Percentiles rank a stretch among this genome's conserved stretches.
phyloP scores from a whole-genome alignment of 371 early-diverging fungal genomes.

The Quaeritorhiza haematococci region DNA sequence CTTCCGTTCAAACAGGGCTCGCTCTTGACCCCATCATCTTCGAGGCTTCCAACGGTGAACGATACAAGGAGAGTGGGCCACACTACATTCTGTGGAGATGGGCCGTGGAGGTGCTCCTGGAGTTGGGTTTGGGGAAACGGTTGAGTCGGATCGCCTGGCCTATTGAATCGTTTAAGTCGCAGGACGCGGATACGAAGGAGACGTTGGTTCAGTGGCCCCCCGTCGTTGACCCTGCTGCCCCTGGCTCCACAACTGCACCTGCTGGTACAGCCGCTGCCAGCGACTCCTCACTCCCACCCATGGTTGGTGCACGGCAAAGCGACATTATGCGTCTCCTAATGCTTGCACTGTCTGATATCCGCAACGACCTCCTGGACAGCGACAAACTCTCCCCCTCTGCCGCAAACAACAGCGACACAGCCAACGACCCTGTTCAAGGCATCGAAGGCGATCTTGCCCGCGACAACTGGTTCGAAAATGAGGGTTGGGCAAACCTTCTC shows the following conservation, averaged over 20 bases:
- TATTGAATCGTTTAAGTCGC: conserved; percentile 18
- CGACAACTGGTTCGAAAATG: conserved; percentile 34
- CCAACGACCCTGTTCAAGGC: conserved; percentile 11
- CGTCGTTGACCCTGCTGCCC: background rate
- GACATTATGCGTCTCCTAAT: conserved; percentile 41
- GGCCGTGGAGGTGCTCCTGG: conserved; percentile 35
- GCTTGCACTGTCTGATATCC: conserved; percentile 27
- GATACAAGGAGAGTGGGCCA: conserved; percentile 9
- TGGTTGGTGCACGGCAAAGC: conserved; percentile 33
- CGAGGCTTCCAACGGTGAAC: conserved; percentile 8
- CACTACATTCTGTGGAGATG: conserved; percentile 39
- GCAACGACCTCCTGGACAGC: conserved; percentile 31
- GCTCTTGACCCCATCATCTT: conserved; percentile 28
- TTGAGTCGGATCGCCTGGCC: conserved; percentile 29
- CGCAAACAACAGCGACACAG: conserved; percentile 28
- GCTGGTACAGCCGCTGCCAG: background rate
- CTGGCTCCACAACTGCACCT: background rate
- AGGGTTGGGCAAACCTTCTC: conserved; percentile 17
- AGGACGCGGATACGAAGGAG: conserved; percentile 21
- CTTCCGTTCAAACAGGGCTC: conserved; percentile 17
- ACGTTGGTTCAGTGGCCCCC: conserved; percentile 25
- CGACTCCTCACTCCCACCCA: conserved; percentile 32
- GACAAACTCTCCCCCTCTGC: conserved; percentile 15
- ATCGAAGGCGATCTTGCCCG: conserved; percentile 33
- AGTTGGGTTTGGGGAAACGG: conserved; percentile 35